Evolutionary conservation across 768 basidiomycete genomes (phyloP), one percentile per base, ranked within the genome.

Genomic region (Coprinopsis sp.): DNA sequence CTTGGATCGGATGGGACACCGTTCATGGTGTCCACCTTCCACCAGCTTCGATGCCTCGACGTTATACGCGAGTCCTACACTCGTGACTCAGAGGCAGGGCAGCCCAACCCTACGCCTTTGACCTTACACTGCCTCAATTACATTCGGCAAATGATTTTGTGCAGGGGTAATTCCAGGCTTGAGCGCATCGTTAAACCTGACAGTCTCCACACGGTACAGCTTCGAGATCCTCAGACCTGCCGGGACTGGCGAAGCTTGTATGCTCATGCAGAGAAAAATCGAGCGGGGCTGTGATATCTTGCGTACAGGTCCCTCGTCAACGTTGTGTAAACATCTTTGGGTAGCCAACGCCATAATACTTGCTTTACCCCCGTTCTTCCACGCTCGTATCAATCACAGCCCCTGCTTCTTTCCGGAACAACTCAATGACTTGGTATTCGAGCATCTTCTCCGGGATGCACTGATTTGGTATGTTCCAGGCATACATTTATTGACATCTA

Each of bases 51-150:
- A 36, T 70, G 66, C 33, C 52, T 69, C 14, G 63, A 68, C 34
- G 52, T 65, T 37, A 63, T 69, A 7, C 68, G 68, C 6, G 53
- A 3, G 56, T 57, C 25, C 53, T 60, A 39, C 25, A 37, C 43
- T n/a, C 28, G 24, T 6, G 49, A 40, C 6, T 37, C 34, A 8
- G 23, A 34, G 13, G 28, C 21, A 13, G 50, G 21, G 25, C 10
- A 41, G 19, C 22, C 19, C 16, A 29, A 24, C 12, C 27, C 22
- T 23, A 33, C n/a, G 1, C n/a, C 34, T 36, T 65, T 69, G 29
- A 60, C 61, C 16, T 54, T 60, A 11, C 70, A 70, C 28, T 70
- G 69, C 51, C 42, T 70, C 42, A 62, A 69, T 12, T 71, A 70
- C 52, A 55, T 72, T n/a, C 48, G 66, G 14, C 68, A 67, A 37